phyloP scores from a whole-genome alignment of 1,284 basidiomycete genomes.

The Sanghuangporus sanghuang region DNA sequence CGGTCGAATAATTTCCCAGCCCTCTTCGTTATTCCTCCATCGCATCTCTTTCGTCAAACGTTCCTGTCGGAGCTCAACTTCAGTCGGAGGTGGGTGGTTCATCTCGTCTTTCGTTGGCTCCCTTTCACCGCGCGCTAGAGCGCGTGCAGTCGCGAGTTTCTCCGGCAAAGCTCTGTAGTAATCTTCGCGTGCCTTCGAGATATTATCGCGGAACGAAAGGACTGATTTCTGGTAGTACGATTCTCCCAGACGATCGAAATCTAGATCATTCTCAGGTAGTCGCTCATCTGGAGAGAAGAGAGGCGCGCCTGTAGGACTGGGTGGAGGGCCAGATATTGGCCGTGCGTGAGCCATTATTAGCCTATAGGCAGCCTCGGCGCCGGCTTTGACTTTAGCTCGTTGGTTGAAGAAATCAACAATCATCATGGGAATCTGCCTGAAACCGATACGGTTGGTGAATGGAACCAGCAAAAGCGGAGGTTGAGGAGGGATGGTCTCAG shows the following conservation, averaged over 20 bases:
- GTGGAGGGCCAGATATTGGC: slow-evolving; percentile 47
- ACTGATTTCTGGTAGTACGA: slow-evolving; percentile 63
- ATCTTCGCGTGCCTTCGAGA: slow-evolving; percentile 62
- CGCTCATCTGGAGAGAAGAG: slow-evolving; percentile 26
- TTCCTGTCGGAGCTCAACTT: slow-evolving; percentile 82
- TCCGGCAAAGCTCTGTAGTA: slow-evolving; percentile 76
- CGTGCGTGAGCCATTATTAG: slow-evolving; percentile 67
- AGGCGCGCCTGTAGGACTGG: slow-evolving; percentile 20
- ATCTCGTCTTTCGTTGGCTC: slow-evolving; percentile 84
- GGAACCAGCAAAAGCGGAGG: slow-evolving; percentile 85
- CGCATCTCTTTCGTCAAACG: slow-evolving; percentile 81
- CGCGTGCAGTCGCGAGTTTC: slow-evolving; percentile 72
- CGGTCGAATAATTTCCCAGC: slow-evolving; percentile 73
- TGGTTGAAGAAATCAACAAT: slow-evolving; percentile 92
- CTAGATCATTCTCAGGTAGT: slow-evolving; percentile 48
- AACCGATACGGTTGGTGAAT: slow-evolving; percentile 84
- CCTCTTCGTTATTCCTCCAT: slow-evolving; percentile 75
- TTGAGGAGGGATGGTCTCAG: slow-evolving; percentile 62
- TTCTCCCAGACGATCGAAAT: slow-evolving; percentile 71
- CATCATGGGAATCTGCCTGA: slow-evolving; percentile 85
- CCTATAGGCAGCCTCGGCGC: slow-evolving; percentile 78
- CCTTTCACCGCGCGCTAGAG: slow-evolving; percentile 70
- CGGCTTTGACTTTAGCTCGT: slow-evolving; percentile 71
- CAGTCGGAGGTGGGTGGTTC: slow-evolving; percentile 78
- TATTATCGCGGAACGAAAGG: slow-evolving; percentile 51